Percentiles rank a stretch among this genome's conserved stretches.
phyloP scores from a whole-genome alignment of 2,329 filamentous ascomycete species.

The Pseudocercospora crystallina region DNA sequence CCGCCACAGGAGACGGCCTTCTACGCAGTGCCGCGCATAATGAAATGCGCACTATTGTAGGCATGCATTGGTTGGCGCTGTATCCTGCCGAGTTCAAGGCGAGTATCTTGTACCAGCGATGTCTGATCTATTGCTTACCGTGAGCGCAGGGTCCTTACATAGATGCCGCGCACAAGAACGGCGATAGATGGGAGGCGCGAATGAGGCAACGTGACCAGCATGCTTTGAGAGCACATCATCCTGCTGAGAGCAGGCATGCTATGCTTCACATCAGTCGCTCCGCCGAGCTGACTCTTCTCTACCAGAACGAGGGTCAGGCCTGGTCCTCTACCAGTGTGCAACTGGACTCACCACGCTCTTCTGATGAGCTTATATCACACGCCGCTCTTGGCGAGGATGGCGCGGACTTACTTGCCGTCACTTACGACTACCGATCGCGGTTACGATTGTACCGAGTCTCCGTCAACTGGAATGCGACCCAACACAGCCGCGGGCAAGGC shows the following conservation, averaged over 20 bases:
- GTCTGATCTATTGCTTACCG: constrained; percentile 29
- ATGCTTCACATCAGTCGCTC: constrained; percentile 74
- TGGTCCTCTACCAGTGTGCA: constrained; percentile 68
- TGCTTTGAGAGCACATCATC: constrained; percentile 71
- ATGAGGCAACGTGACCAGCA: constrained; percentile 58
- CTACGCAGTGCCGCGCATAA: constrained; percentile 65
- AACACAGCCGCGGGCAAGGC: constrained; percentile 33
- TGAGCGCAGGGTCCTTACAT: constrained; percentile 30
- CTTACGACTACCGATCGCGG: constrained; percentile 69
- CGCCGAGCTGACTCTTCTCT: constrained; percentile 73
- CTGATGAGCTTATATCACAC: constrained; percentile 74
- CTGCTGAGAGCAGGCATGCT: constrained; percentile 67
- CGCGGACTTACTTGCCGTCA: constrained; percentile 60
- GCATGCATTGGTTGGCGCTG: constrained; percentile 71
- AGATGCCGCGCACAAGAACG: constrained; percentile 40
- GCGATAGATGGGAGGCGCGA: constrained; percentile 65
- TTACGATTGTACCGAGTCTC: constrained; percentile 71
- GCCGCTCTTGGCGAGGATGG: constrained; percentile 64
- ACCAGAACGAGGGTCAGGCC: constrained; percentile 69
- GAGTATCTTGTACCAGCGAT: constrained; percentile 8
- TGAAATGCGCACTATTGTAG: constrained; percentile 75
- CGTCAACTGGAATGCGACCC: constrained; percentile 68
- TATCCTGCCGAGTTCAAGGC: constrained; percentile 37
- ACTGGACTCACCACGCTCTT: constrained; percentile 45
- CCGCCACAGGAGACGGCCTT: constrained; percentile 55